Evolutionary conservation across 352 stramenopile genomes (phyloP).

Genomic region (Ophiocytium majus): DNA sequence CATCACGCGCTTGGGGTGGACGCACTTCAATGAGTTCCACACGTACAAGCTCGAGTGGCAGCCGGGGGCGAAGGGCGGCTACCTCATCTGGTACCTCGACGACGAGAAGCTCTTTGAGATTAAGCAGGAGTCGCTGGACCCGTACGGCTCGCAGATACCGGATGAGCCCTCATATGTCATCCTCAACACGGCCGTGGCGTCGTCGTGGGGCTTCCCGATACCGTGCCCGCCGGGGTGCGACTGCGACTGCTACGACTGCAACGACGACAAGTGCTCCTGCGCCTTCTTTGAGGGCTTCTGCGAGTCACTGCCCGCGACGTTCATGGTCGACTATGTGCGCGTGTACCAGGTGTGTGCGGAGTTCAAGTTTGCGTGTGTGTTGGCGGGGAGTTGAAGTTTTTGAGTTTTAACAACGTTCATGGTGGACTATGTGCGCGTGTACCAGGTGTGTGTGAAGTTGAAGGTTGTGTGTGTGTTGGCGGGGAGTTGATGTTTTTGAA

Average conservation of each 20-base stretch:
- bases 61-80: constrained; percentile 65
- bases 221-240: constrained; percentile 56
- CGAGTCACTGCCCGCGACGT: constrained; percentile 45
- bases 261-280: constrained; percentile 46
- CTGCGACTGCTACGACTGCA: constrained; percentile 57
- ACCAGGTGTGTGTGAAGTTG: too few relatives aligned
- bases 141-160: constrained; percentile 73
- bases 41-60: constrained; percentile 92
- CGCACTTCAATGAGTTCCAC: constrained; percentile 85
- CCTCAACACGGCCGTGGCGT: constrained; percentile 93
- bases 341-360: constrained; percentile 49
- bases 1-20: constrained; percentile 80
- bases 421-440: constrained; percentile 56
- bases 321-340: constrained; percentile 57
- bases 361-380: too few relatives aligned
- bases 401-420: constrained; percentile 56
- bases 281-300: constrained; percentile 55
- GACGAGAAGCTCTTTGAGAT: constrained; percentile 89
- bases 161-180: constrained; percentile 95
- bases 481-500: too few relatives aligned
- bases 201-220: constrained; percentile 82
- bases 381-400: too few relatives aligned
- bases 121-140: constrained; percentile 49
- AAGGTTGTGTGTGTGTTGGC: too few relatives aligned
- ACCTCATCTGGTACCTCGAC: constrained; percentile 88